Evolutionary conservation across 2,329 filamentous ascomycete genomes (phyloP), one percentile per base, ranked within the genome.

Genomic region (Fusarium sp.): DNA sequence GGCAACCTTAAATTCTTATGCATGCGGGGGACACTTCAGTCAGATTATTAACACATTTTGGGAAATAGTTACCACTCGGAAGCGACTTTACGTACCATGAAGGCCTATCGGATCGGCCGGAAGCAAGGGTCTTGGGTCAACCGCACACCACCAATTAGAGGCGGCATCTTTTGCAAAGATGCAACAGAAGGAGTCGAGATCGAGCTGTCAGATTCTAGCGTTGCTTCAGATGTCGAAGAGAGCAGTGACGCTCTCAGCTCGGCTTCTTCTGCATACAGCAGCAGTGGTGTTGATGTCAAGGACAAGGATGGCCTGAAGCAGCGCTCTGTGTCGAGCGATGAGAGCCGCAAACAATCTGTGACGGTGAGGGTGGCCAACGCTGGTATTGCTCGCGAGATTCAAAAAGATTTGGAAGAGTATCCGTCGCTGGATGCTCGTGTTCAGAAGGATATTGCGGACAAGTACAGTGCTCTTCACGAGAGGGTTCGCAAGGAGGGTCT

Each of bases 21-120:
- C 46, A 33, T 55, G 61, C 43, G 63, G 55, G 62, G 54, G 46
- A 49, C 13, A n/a, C 15, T 40, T 36, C 22, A 17, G 39, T 63
- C 28, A 53, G 45, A 57, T 60, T 58, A 20, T 68, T 75, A 71
- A 75, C 58, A 26, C 20, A 28, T 63, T 56, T 57, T 52, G 28
- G 28, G 55, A 36, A 54, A 68, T 79, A 90, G 88, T 68, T 90
- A 88, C 77, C 88, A 91, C 75, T 84, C 82, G 39, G 78, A 80
- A 40, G 78, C 81, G 55, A 87, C 87, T 15, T 76, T 89, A 31
- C 80, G 82, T 49, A 85, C 84, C 51, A 89, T 91, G 87, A 86
- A 84, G 76, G 83, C 84, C 71, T 89, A 85, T 78, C 86, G 86
- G 71, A 88, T 91, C 71, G 88, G 88, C 71, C 85, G 83, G 72